Evolutionary conservation across 202 grass and related monocot species (phyloP), one percentile per base, ranked within the genome.

Genomic region (Saccharum hybrid): DNA sequence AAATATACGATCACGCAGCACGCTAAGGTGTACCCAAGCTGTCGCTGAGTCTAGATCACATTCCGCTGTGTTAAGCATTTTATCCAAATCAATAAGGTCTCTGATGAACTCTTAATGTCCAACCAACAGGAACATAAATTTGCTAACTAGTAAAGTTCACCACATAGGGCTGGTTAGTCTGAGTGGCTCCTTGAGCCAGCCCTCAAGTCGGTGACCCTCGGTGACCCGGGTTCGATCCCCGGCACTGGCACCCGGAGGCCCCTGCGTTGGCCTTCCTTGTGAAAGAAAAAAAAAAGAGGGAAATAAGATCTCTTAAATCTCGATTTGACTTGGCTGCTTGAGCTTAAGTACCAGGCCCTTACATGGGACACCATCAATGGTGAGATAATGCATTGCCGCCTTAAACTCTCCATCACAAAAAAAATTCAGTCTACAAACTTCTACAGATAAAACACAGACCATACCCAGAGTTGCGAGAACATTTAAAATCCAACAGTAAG

Each of bases 1-100:
- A 26, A 85, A 85, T 48, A 19, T 74, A 84, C 45, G 63, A 86
- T 34, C 45, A 40, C 38, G 21, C 1, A 54, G n/a, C 77, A 68
- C 1, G 3, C 18, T 82, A 68, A 68, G 23, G 28, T 63, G 14
- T 52, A 69, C 68, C 37, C 51, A 86, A 42, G 31, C 13, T 74
- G 77, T 37, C 16, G 0, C 14, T 75, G 21, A 60, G 21, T 46
- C 72, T 30, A 83, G 60, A 60, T 68, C 61, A 69, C 15, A 7
- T 63, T 63, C 51, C 41, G 22, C 18, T 69, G 56, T 62, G 51
- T 31, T 68, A 82, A 63, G 14, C 16, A 60, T 69, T 74, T 43
- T 79, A 43, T 56, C 61, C 23, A 79, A 52, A 18, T 67, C 61
- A 82, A 39, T 64, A 67, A 65, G 13, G 22, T 46, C n/a, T 46